Conservation (phyloP, 345 rosid genomes). For the Salix suchowensis region DNA sequence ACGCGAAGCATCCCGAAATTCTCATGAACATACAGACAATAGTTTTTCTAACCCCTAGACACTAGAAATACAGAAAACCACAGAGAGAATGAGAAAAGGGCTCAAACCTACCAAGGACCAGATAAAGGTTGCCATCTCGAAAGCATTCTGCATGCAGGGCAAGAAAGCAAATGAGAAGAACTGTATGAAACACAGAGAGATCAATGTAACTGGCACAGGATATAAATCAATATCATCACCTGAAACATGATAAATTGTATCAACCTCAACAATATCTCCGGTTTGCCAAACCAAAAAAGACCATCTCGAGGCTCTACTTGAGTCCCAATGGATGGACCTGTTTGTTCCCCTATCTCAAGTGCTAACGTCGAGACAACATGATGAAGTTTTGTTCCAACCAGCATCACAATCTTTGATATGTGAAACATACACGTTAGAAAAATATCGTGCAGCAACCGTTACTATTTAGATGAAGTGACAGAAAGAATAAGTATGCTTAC, state of each 20-base stretch:
- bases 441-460: neutral
- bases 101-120: slow-evolving; percentile 77
- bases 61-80: too few relatives aligned
- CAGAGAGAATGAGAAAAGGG: neutral
- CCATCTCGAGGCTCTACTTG: slow-evolving; percentile 93
- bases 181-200: neutral
- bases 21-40: too few relatives aligned
- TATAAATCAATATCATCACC: slow-evolving; percentile 26
- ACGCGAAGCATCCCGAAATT: too few relatives aligned
- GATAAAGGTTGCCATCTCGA: slow-evolving; percentile 92
- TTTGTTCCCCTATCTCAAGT: slow-evolving; percentile 70
- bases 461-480: neutral
- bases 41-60: too few relatives aligned
- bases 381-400: slow-evolving; percentile 88
- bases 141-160: slow-evolving; percentile 68
- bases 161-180: slow-evolving; percentile 4
- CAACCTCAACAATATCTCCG: slow-evolving; percentile 62
- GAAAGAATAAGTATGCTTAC: slow-evolving; percentile 41
- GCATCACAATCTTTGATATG: slow-evolving; percentile 66
- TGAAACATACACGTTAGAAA: slow-evolving; percentile 8
- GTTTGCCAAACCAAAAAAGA: slow-evolving; percentile 93
- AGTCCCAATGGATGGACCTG: slow-evolving; percentile 52
- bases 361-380: slow-evolving; percentile 87
- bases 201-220: neutral
- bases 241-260: slow-evolving; percentile 90